Percentiles rank a stretch among this genome's conserved stretches.
Evolutionary conservation across 2,329 filamentous ascomycete genomes (phyloP).

Genomic region (Sphaerostilbella broomeana): DNA sequence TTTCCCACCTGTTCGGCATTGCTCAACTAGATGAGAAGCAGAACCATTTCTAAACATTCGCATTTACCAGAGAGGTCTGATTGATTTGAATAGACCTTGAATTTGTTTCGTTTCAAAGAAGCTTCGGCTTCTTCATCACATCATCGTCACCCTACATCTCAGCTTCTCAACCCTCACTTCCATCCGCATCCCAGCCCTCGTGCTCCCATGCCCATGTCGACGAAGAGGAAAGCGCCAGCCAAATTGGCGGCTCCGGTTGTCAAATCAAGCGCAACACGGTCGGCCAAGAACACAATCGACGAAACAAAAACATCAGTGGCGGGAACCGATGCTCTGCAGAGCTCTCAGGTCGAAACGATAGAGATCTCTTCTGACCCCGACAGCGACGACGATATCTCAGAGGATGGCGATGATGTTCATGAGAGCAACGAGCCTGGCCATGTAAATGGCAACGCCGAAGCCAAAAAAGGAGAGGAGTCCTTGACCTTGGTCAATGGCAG

Average conservation of each 20-base stretch:
- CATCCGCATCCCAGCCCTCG: background rate
- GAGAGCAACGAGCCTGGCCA: constrained; percentile 15
- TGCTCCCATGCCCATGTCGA: constrained; percentile 41
- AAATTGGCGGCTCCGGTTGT: constrained; percentile 51
- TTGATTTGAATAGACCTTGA: background rate
- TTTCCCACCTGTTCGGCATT: constrained; percentile 25
- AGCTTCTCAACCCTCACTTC: background rate
- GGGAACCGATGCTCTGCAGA: constrained; percentile 32
- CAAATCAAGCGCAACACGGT: constrained; percentile 46
- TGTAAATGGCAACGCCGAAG: constrained; percentile 15
- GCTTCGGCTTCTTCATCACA: no score
- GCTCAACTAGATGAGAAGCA: no score
- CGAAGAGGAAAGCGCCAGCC: constrained; percentile 53
- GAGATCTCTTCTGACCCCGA: constrained; percentile 52
- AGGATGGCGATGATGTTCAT: constrained; percentile 38
- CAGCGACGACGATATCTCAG: constrained; percentile 40
- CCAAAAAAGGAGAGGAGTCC: constrained; percentile 12
- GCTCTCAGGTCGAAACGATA: constrained; percentile 38
- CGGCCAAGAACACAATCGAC: constrained; percentile 46
- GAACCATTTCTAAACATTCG: background rate
- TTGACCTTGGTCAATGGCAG: constrained; percentile 21
- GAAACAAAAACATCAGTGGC: constrained; percentile 53
- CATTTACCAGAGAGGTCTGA: no score
- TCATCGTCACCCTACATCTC: background rate
- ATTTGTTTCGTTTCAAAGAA: no score